These are phyloP conservation scores for Globisporangium splendens DNA, from an alignment of 352 stramenopile species.

Conservation along the genomic window DNA sequence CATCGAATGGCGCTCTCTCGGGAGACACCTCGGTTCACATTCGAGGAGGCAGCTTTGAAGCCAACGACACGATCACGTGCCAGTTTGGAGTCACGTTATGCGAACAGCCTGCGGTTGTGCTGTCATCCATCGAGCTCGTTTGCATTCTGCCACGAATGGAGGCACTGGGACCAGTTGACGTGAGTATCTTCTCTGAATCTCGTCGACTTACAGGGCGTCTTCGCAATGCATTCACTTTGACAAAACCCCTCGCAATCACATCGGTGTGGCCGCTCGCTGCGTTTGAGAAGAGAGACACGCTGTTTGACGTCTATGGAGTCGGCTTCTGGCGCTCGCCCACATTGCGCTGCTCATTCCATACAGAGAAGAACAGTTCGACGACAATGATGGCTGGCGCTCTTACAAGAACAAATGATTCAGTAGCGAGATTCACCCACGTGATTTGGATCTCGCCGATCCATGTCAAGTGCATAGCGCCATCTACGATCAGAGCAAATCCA, in stretches of 20 bases:
- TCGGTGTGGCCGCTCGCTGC: conserved; percentile 33
- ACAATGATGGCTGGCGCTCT: not conserved
- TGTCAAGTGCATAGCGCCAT: conserved; percentile 44
- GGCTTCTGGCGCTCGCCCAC: conserved; percentile 47
- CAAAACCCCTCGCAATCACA: conserved; percentile 31
- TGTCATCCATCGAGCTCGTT: conserved; percentile 37
- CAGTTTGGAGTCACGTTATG: conserved; percentile 32
- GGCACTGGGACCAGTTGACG: conserved; percentile 18
- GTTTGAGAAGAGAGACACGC: conserved; percentile 36
- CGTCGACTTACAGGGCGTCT: conserved; percentile 24
- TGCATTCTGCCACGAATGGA: conserved; percentile 34
- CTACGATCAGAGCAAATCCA: conserved; percentile 16
- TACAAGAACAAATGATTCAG: too few relatives aligned
- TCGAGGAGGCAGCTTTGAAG: conserved; percentile 41
- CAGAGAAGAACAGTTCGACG: not conserved
- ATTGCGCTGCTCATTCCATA: conserved; percentile 43
- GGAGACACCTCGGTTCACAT: conserved; percentile 70
- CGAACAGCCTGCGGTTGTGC: conserved; percentile 19
- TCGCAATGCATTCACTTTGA: conserved; percentile 37
- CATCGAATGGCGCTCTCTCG: conserved; percentile 38
- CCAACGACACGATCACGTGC: conserved; percentile 40
- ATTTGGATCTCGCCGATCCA: conserved; percentile 49
- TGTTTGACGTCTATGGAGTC: conserved; percentile 58
- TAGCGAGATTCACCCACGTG: conserved; percentile 10
- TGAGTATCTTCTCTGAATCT: conserved; percentile 24